Percentiles rank a stretch among this genome's conserved stretches.
phyloP scores from a whole-genome alignment of 1,284 basidiomycete genomes.

The Irpex rosettiformis region DNA sequence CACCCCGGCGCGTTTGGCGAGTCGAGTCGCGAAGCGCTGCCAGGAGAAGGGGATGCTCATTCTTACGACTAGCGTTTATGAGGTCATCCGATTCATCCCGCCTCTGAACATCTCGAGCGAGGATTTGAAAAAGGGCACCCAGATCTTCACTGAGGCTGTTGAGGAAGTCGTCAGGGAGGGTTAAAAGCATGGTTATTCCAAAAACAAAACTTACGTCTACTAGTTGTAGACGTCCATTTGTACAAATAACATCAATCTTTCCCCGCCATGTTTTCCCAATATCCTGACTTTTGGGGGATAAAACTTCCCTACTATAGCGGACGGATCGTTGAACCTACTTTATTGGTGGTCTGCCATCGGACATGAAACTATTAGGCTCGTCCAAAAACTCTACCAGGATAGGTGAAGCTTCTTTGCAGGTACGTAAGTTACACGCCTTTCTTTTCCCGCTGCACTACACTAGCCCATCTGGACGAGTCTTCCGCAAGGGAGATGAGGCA shows the following conservation, averaged over 20 bases:
- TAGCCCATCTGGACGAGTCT: constrained; percentile 12
- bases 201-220: too few species aligned
- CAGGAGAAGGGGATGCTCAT: constrained; percentile 82
- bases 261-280: too few species aligned
- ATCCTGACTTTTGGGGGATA: too few species aligned
- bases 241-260: too few species aligned
- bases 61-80: constrained; percentile 76
- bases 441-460: constrained; percentile 2
- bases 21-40: constrained; percentile 77
- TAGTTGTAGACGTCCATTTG: too few species aligned
- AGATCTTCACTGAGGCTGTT: constrained; percentile 60
- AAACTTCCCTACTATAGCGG: too few species aligned
- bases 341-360: too few species aligned
- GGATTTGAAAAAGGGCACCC: constrained; percentile 57
- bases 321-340: too few species aligned
- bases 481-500: background rate
- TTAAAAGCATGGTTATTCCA: constrained; percentile 17
- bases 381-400: too few species aligned
- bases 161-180: constrained; percentile 58
- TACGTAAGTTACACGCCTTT: background rate
- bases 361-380: too few species aligned
- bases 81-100: constrained; percentile 80
- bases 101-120: constrained; percentile 61
- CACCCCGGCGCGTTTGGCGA: constrained; percentile 65
- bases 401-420: background rate